Evolutionary conservation across 192 early-diverging fungal species (phyloP).

Genomic region (Borealophlyctis nickersoniae): DNA sequence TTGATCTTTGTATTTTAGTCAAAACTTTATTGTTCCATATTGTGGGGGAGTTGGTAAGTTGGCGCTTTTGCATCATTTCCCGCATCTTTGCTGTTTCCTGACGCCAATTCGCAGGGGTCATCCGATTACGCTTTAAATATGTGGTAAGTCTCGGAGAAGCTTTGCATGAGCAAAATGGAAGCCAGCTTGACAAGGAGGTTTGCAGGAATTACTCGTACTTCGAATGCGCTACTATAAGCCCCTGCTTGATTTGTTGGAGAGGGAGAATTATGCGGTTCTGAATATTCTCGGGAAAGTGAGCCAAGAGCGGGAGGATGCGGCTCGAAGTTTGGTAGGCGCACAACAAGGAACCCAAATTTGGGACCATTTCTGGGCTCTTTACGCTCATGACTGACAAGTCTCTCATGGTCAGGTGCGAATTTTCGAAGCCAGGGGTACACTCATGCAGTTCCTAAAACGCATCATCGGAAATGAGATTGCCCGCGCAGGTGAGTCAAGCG

Average conservation of each 20-base stretch:
- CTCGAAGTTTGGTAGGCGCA: no score
- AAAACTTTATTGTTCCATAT: slow-evolving; percentile 21
- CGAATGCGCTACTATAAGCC: slow-evolving; percentile 15
- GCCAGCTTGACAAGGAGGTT: background rate
- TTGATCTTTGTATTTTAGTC: background rate
- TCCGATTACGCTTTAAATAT: slow-evolving; percentile 24
- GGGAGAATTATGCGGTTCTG: slow-evolving; percentile 13
- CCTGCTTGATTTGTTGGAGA: slow-evolving; percentile 16
- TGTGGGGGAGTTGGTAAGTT: slow-evolving; percentile 20
- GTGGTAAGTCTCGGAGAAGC: slow-evolving; percentile 4
- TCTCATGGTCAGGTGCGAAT: no score
- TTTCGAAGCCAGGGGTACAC: background rate
- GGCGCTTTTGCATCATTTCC: background rate
- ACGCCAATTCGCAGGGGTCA: slow-evolving; percentile 7
- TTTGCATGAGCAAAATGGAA: background rate
- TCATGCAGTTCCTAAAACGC: background rate
- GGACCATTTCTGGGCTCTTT: no score
- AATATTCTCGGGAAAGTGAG: slow-evolving; percentile 29
- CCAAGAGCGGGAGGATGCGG: slow-evolving; percentile 30
- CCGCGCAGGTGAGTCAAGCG: background rate
- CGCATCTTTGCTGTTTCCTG: background rate
- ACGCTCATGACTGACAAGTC: no score
- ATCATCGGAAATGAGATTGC: background rate
- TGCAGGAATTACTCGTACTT: slow-evolving; percentile 21
- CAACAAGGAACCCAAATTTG: no score